Base-by-base conservation (phyloP, 1,284 basidiomycete species). In the Ustilago hordei region DNA sequence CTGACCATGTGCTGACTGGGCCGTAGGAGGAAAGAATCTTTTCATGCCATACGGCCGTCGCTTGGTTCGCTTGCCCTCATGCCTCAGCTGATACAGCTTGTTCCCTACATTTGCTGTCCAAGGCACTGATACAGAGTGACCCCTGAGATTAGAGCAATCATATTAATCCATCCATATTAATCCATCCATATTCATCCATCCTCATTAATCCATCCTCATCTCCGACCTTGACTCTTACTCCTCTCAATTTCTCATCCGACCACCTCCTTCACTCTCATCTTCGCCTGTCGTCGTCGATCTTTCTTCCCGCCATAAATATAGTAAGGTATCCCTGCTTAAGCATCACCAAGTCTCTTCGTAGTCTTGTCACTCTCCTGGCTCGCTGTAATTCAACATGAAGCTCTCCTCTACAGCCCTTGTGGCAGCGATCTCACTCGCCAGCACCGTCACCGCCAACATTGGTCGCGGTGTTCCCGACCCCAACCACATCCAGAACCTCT, bases 401-500 rank as follows among this genome's bases (percentile, higher is more conserved):
- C 66, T 77, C 35, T 63, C 69, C 17, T 60, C 66, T 13, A 67
- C 75, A 23, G 67, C 75, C 54, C 31, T 77, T 47, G 63, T 73
- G 39, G 75, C 69, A 3, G 75, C 69, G 4, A 38, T 72, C n/a
- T 59, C 69, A 48, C 66, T 77, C 45, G 69, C 69, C 64, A 66
- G 69, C 15, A 31, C 74, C 13, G 78, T 68, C 55, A 50, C 61
- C 11, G 78, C 78, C 58, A 71, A 67, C 75, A 81, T 81, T 35
- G 79, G 79, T n/a, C 68, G 70, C 19, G 79, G 79, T 48, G 71
- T 81, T 5, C 75, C 79, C 19, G 75, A 80, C 45, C 57, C 53
- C 43, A 60, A 73, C 41, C 39, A 57, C 54, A 64, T 77, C 11
- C 67, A 73, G 54, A 63, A 70, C 67, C 71, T 78, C 50, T 78